Base-by-base conservation (phyloP, 129 eudicot genomes). In the Silybum marianum region DNA sequence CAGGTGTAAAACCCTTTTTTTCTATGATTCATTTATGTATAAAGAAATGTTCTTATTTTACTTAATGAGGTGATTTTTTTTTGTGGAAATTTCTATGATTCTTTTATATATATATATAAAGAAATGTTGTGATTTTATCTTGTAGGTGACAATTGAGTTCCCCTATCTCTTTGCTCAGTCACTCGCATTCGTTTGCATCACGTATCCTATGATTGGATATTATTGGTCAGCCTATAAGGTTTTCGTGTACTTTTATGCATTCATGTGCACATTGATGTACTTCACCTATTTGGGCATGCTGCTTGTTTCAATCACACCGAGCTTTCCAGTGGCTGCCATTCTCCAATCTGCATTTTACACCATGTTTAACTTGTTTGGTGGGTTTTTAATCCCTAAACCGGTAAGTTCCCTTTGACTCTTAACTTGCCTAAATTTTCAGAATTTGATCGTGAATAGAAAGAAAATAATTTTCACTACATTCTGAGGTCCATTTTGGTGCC, bases 181-280 rank as follows among this genome's bases (percentile, higher is more conserved):
- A 60, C 24, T 85, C 7, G 79, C 77, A 46, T 87, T 63, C 51
- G 75, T 87, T 7, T 65, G 71, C 28, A 80, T 90, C 68, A 83
- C 87, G n/a, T 90, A 90, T 80, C 84, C 91, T 4, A 87, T 90
- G 93, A 85, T 87, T 22, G 89, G 91, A 58, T 90, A 75, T 66
- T 71, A 85, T 32, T 73, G 86, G 86, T 48, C 88, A 14, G 88
- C 78, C 2, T 80, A 58, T 13, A 90, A 90, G 81, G 74, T 85
- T 66, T 70, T 82, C 34, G 83, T 87, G 91, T 87, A 85, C 69
- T 73, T 85, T 72, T 90, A 79, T 74, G 67, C 87, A 24, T 87
- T 85, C 78, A 85, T 77, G 21, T 85, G 84, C 32, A 82, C 93
- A 3, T 63, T 90, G 65, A 26, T 90, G 65, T 90, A 87, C 74